Evolutionary conservation across 306 rosid genomes (phyloP), one percentile per base, ranked within the genome.

Genomic region (Delonix regia): DNA sequence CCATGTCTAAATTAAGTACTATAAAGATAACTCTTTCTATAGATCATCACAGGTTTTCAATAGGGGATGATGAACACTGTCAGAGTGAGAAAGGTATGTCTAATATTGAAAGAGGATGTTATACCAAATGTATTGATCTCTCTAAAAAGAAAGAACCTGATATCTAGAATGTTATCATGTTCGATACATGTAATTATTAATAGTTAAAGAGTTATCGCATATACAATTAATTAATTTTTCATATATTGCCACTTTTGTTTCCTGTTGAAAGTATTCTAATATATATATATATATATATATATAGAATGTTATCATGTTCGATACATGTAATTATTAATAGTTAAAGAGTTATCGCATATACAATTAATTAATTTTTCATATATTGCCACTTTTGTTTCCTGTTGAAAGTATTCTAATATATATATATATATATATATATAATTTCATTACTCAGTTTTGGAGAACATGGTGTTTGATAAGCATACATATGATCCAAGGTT

Each of bases 41-140:
- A 0, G 97, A 94, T 69, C 93, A 88, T 41, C 92, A 94, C 51
- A 73, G 97, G 84, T 94, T 76, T 65, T 79, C 92, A 18, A 90
- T 94, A 0, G 97, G 98, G 67, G 98, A 94, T 76, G 97, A 94
- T 79, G 98, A 94, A 68, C 98, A 94, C 41, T 90, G 96, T 42
- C 90, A 97, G 96, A 76, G 94, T 69, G 89, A 89, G 18, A 89
- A 78, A 48, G 91, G 98, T 71, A 96, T 94, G 53, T 92, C 97
- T 18, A 94, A 94, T 79, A 94, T 92, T 21, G 98, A 91, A 90
- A 96, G 98, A 45, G 98, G 98, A 15, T 94, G 97, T 84, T 92
- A 94, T 78, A 97, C 98, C 27, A 94, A 94, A 83, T 94, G 98
- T 85, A 85, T 92, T 28, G 98, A 94, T 79, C 90, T 94, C 62